Percentiles rank a stretch among this genome's conserved stretches.
phyloP scores from a whole-genome alignment of 441 rosid genomes.

The Theobroma grandiflorum region DNA sequence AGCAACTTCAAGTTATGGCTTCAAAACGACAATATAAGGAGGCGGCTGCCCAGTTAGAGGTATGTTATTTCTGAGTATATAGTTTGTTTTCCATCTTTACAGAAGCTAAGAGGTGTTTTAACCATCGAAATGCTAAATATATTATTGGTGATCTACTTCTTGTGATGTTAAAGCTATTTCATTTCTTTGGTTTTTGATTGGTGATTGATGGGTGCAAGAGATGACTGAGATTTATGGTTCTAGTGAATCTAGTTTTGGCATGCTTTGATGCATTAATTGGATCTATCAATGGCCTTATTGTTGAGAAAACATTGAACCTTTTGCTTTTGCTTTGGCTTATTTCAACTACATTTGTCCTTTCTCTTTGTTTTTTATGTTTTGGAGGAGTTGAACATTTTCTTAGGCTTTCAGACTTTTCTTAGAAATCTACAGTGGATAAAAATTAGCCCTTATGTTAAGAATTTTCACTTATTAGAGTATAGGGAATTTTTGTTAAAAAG shows the following conservation, averaged over 20 bases:
- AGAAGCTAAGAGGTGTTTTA: not conserved
- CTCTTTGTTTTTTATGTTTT: constrained; percentile 15
- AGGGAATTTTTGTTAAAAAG: not conserved
- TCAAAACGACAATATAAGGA: constrained; percentile 98
- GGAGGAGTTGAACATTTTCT: not conserved
- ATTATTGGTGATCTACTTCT: constrained; percentile 4
- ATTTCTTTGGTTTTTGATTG: constrained; percentile 4
- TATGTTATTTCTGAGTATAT: constrained; percentile 32
- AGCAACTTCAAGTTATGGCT: constrained; percentile 99
- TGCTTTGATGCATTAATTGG: constrained; percentile 9
- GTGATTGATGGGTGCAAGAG: constrained; percentile 7
- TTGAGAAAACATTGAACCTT: constrained; percentile 7
- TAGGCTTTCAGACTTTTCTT: constrained; percentile 1
- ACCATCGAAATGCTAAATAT: not conserved
- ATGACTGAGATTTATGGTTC: constrained; percentile 15
- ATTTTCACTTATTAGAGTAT: not conserved
- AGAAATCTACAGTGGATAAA: constrained; percentile 1
- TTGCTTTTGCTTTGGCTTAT: constrained; percentile 7
- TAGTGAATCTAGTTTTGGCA: not conserved
- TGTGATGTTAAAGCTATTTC: constrained; percentile 2
- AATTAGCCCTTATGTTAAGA: not conserved
- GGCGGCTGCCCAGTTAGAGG: constrained; percentile 99
- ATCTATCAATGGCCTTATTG: constrained; percentile 14
- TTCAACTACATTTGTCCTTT: constrained; percentile 9
- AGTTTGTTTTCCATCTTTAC: constrained; percentile 9